Evolutionary conservation across 176 grass and related monocot genomes (phyloP).

Genomic region (Cenchrus purpureus): DNA sequence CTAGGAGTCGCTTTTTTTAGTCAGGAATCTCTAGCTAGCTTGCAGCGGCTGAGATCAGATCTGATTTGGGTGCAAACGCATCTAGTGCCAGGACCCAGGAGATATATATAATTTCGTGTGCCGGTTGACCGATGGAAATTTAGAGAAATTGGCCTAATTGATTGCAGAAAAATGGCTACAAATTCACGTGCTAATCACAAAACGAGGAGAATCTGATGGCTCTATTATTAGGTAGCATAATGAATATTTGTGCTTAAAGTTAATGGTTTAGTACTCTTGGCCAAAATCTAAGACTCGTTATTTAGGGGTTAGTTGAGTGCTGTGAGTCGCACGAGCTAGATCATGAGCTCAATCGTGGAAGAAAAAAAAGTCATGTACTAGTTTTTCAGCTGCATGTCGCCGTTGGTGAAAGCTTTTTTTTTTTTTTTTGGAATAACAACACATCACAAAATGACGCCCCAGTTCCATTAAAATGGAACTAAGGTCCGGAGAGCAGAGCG

Average conservation of each 20-base stretch:
- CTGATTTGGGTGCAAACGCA: neutral
- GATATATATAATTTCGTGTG: neutral
- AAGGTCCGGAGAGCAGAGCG: neutral
- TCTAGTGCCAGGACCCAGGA: neutral
- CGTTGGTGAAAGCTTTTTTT: neutral
- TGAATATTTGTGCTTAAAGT: neutral
- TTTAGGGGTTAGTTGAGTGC: neutral
- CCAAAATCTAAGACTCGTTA: neutral
- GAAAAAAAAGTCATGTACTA: neutral
- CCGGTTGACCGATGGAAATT: neutral
- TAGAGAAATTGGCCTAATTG: neutral
- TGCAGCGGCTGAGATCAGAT: slow-evolving; percentile 11
- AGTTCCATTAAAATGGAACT: neutral
- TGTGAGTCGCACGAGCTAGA: neutral
- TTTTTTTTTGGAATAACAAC: neutral
- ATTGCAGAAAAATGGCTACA: neutral
- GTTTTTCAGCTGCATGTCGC: neutral
- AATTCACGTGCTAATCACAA: slow-evolving; percentile 1
- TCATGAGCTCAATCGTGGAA: neutral
- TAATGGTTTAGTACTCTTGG: neutral
- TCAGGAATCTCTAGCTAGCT: neutral
- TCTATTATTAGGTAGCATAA: neutral
- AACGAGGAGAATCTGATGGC: neutral
- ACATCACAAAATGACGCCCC: neutral
- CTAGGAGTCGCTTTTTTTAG: neutral